These are phyloP conservation scores for Russula foetens DNA, from an alignment of 768 basidiomycete genomes.

Conservation along the genomic window DNA sequence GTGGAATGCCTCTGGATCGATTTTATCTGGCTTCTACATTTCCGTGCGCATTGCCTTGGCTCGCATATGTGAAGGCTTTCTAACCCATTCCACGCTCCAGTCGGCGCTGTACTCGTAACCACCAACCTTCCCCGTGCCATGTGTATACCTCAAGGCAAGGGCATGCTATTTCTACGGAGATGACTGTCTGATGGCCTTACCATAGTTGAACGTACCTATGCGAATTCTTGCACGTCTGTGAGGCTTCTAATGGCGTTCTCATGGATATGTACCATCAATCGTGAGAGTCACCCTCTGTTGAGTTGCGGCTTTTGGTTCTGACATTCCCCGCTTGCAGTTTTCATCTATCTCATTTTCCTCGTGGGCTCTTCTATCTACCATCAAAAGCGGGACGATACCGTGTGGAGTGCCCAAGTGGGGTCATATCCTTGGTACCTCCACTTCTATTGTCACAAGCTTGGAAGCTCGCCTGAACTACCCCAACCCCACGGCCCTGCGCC, in stretches of 20 bases:
- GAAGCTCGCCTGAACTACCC: not conserved
- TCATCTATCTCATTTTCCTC: slow-evolving; percentile 10
- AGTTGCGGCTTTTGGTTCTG: not conserved
- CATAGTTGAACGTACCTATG: not conserved
- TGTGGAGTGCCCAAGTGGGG: slow-evolving; percentile 14
- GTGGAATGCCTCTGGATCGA: slow-evolving; percentile 18
- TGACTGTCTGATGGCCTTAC: not conserved
- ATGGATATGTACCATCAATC: slow-evolving; percentile 17
- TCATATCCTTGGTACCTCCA: slow-evolving; percentile 15
- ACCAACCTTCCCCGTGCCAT: slow-evolving; percentile 7
- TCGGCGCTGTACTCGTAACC: slow-evolving; percentile 13
- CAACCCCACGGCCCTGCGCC: not conserved
- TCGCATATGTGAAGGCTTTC: not conserved
- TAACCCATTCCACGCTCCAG: not conserved
- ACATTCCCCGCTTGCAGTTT: slow-evolving; percentile 4
- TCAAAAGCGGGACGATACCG: not conserved
- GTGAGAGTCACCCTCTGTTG: not conserved
- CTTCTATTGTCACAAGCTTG: slow-evolving; percentile 2
- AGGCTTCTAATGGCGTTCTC: slow-evolving; percentile 14
- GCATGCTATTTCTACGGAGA: not conserved
- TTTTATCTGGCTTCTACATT: slow-evolving; percentile 10
- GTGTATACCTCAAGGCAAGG: slow-evolving; percentile 13
- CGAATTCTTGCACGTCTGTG: slow-evolving; percentile 12
- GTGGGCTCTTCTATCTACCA: slow-evolving; percentile 9
- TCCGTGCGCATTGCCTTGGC: slow-evolving; percentile 2